Percentiles rank a stretch among this genome's conserved stretches.
phyloP scores from a whole-genome alignment of 306 rosid species.

The Phaseolus lunatus region DNA sequence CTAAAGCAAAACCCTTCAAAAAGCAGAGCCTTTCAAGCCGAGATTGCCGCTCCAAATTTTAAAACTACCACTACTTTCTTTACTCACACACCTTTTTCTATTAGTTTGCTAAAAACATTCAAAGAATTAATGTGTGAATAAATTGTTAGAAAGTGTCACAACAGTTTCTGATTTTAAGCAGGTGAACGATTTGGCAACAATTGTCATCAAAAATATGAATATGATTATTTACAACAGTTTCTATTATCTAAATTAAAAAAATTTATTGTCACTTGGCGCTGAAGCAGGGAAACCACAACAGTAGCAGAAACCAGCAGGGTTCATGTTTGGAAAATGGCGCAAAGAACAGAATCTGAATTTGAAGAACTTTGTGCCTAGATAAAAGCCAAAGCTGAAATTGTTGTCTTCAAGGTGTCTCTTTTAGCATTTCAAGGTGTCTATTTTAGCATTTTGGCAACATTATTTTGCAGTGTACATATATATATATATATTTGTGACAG shows the following conservation, averaged over 20 bases:
- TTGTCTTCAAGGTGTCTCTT: neutral
- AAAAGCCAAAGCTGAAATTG: constrained; percentile 38
- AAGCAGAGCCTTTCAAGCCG: constrained; percentile 49
- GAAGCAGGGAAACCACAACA: neutral
- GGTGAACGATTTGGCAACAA: too few species aligned
- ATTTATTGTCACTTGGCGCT: neutral
- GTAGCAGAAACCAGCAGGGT: neutral
- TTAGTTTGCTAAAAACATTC: too few species aligned
- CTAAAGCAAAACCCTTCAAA: constrained; percentile 33
- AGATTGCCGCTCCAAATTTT: constrained; percentile 59
- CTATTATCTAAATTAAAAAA: neutral
- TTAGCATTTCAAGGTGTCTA: neutral
- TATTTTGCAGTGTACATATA: too few species aligned
- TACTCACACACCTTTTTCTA: too few species aligned
- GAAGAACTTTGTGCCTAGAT: constrained; percentile 24
- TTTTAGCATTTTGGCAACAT: neutral
- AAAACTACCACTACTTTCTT: neutral
- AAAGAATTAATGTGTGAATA: too few species aligned
- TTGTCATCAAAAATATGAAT: too few species aligned
- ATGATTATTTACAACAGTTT: neutral
- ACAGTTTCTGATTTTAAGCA: too few species aligned
- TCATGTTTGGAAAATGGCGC: constrained; percentile 45
- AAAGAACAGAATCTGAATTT: neutral
- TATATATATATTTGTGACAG: neutral
- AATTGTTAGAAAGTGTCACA: too few species aligned